These are phyloP conservation scores for Thymus mandschuricus DNA, from an alignment of 257 asterid genomes.

Conservation along the genomic window DNA sequence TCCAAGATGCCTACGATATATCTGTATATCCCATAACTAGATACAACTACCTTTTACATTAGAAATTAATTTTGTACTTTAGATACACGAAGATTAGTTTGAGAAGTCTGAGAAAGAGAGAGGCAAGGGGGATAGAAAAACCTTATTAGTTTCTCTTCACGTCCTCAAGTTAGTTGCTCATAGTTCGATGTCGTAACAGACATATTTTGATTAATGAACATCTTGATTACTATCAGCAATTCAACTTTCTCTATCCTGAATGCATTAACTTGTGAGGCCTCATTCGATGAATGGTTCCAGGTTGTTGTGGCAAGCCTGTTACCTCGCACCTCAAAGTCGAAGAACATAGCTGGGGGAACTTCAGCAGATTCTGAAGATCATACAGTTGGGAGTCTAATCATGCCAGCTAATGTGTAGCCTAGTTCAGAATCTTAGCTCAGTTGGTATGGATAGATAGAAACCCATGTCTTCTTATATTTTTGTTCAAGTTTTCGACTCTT, in stretches of 20 bases:
- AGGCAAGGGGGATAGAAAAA: background rate
- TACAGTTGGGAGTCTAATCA: conserved; percentile 31
- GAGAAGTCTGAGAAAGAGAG: background rate
- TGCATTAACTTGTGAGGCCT: background rate
- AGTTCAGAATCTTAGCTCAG: conserved; percentile 45
- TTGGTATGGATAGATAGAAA: conserved; percentile 36
- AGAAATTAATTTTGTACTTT: background rate
- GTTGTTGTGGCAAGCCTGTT: conserved; percentile 56
- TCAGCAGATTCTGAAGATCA: conserved; percentile 37
- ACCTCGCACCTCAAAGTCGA: conserved; percentile 47
- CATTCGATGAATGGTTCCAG: conserved; percentile 36
- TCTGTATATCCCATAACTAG: background rate
- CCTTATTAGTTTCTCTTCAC: background rate
- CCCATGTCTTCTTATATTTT: conserved; percentile 38
- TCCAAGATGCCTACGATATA: background rate
- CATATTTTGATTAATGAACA: background rate
- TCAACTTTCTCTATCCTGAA: background rate
- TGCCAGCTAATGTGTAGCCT: conserved; percentile 44
- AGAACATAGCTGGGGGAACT: conserved; percentile 38
- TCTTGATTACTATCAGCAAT: background rate
- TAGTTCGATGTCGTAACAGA: background rate
- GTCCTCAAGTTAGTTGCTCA: background rate
- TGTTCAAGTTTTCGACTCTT: conserved; percentile 31
- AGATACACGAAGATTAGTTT: background rate
- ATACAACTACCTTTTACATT: too few species aligned